Evolutionary conservation across 1,139 yeast genomes (phyloP), one percentile per base, ranked within the genome.

Genomic region (Scheffersomyces stambukii): DNA sequence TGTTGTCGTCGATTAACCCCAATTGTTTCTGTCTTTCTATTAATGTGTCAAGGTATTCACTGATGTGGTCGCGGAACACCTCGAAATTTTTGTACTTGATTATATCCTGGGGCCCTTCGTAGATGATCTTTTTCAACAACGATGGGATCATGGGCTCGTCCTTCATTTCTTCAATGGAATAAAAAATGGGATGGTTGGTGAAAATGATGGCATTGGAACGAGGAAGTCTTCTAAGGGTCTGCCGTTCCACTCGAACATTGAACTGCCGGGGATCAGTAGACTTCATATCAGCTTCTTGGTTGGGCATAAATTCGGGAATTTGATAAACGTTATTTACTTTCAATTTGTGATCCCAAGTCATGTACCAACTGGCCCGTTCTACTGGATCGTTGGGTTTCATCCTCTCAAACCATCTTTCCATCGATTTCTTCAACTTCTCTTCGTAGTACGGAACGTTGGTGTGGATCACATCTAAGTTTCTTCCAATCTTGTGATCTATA

Each of bases 61-160:
- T 46, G 31, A 80, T 62, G 41, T 77, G 81, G 43, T 76, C 80
- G 46, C 82, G 64, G 41, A 76, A 66, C 19, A 64, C 45, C 28
- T 61, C 73, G 42, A 79, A 79, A 37, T 69, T 69, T 48, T 81
- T 81, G 54, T 80, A 81, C 48, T 75, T 71, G 45, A 75, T 54
- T 35, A 81, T 80, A 30, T 69, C 70, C 38, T 73, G 77, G 4
- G 86, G 86, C 0, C 77, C 86, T 48, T 80, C 85, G 38, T 58
- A 72, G 20, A 81, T 55, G 31, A 79, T 75, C 46, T 77, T 78
- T 42, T 70, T 69, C 29, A 80, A 49, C 30, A 80, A 60, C 1
- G 83, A 74, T n/a, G 88, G 88, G 19, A 81, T 64, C 54, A 75
- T 51, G 6, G 88, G 86, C 47, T 81, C 89, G 48, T 81, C 84